Base-by-base conservation (phyloP, 495 filamentous ascomycete genomes). In the Pyronema domesticum region DNA sequence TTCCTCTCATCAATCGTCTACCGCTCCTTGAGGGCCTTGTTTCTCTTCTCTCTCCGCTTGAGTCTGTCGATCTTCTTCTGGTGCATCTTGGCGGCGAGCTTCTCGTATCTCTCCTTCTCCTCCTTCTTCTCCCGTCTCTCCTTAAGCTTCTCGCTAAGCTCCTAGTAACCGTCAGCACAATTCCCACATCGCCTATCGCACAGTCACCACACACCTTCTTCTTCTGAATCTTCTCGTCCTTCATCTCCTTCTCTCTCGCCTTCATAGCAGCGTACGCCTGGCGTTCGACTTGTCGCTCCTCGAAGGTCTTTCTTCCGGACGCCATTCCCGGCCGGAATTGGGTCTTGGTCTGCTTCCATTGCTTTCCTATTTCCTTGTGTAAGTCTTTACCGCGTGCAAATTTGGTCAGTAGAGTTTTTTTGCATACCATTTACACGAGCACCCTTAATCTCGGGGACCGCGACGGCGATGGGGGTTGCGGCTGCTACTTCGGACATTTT, bases 71-170 rank as follows among this genome's bases (percentile, higher is more conserved):
- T 81, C 58, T 88, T 74, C 75, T 95, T 95, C 67, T 73, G 78
- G 68, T 96, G 91, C 91, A 98, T 96, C 72, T 87, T 95, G 70
- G 89, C 84, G 33, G 85, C 91, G 80, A 98, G 79, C 73, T 86
- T 88, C 70, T 88, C 86, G 66, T 85, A 96, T 39, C 93, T 76
- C 58, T 83, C 86, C 70, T 87, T 91, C 73, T 98, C 91, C 63
- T 83, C 88, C 75, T 94, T 95, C 6, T 77, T 80, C 18, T 79
- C 83, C 44, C 86, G 75, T 67, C 80, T 84, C 53, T 91, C 86
- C 63, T 82, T 89, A 60, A 96, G 83, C 91, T 65, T n/a, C 30
- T 35, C 19, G 15, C 34, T 58, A 11, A 58, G 30, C 18, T 55
- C n/a, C 23, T 48, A 49, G 13, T 17, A 47, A 10, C 14, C 3